Conservation (phyloP, 1,284 basidiomycete species). For the Thecaphora thlaspeos region DNA sequence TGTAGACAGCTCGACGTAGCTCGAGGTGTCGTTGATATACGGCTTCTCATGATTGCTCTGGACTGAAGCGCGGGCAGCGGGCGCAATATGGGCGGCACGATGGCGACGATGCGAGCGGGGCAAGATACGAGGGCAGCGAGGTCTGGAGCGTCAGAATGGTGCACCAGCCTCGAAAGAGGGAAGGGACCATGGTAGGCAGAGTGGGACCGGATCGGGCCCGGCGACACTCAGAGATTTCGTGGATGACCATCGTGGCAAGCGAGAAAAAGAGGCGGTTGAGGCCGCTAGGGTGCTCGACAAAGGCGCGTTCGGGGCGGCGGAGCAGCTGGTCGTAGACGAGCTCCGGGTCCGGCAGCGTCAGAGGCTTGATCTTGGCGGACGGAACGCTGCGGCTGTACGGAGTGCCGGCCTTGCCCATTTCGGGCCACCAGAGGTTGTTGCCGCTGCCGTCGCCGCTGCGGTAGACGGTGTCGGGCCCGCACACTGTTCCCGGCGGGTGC, state of each 20-base stretch:
- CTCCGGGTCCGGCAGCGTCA: constrained; percentile 16
- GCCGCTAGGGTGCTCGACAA: constrained; percentile 16
- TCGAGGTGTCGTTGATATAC: constrained; percentile 67
- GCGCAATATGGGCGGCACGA: too few relatives aligned
- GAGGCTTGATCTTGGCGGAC: constrained; percentile 56
- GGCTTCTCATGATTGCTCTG: constrained; percentile 14
- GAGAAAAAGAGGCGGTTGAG: constrained; percentile 18
- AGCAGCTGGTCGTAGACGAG: constrained; percentile 18
- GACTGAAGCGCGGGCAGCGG: too few relatives aligned
- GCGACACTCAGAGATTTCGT: constrained; percentile 12
- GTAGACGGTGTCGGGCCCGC: constrained; percentile 60
- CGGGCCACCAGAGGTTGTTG: constrained; percentile 70
- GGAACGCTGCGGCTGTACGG: constrained; percentile 75
- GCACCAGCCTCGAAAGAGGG: too few relatives aligned
- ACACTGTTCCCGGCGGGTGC: constrained; percentile 70
- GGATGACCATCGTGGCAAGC: constrained; percentile 21
- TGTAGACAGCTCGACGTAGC: constrained; percentile 74
- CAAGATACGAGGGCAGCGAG: too few relatives aligned
- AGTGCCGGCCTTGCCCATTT: constrained; percentile 71
- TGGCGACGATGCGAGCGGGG: too few relatives aligned
- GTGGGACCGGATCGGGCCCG: too few relatives aligned
- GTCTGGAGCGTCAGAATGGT: neutral
- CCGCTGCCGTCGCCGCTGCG: constrained; percentile 53
- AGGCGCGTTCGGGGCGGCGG: constrained; percentile 1
- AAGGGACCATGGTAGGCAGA: too few relatives aligned